Conservation (phyloP, 345 rosid species). For the Trapa incisa region DNA sequence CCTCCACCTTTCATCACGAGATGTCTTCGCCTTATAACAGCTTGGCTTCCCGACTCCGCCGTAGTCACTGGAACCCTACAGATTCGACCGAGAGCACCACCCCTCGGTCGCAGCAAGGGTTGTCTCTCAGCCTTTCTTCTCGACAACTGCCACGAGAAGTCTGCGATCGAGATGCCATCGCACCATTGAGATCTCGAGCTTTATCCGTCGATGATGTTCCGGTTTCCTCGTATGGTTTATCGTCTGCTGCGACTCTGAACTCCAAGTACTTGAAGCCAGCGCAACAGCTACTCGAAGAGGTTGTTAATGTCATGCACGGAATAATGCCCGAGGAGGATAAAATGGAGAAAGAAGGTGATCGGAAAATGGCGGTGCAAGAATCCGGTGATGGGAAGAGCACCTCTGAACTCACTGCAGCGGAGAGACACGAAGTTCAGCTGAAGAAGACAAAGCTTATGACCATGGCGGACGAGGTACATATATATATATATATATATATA, state of each 20-base stretch:
- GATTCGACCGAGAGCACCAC: slow-evolving; percentile 5
- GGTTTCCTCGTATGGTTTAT: neutral
- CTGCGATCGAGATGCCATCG: neutral
- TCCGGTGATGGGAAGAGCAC: slow-evolving; percentile 6
- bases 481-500: no score
- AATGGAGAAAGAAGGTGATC: slow-evolving; percentile 12
- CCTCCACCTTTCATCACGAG: slow-evolving; percentile 7
- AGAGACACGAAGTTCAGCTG: slow-evolving; percentile 50
- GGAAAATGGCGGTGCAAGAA: slow-evolving; percentile 2
- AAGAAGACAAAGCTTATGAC: slow-evolving; percentile 50
- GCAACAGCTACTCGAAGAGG: slow-evolving; percentile 66
- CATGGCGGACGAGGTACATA: slow-evolving; percentile 58
- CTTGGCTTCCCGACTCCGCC: slow-evolving; percentile 16
- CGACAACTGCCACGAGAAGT: slow-evolving; percentile 1
- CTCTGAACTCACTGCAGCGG: slow-evolving; percentile 29
- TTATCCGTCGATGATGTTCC: neutral
- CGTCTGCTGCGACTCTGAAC: slow-evolving; percentile 15
- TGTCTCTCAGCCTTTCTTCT: slow-evolving; percentile 31
- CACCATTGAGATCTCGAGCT: neutral
- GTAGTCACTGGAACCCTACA: slow-evolving; percentile 21
- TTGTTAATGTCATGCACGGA: slow-evolving; percentile 33
- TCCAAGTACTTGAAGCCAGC: slow-evolving; percentile 58
- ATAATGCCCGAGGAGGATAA: slow-evolving; percentile 17
- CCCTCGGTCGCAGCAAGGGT: slow-evolving; percentile 24
- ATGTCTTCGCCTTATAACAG: slow-evolving; percentile 11